Evolutionary conservation across 176 grass and related monocot genomes (phyloP), one percentile per base, ranked within the genome.

Genomic region (Aegilops sharonensis): DNA sequence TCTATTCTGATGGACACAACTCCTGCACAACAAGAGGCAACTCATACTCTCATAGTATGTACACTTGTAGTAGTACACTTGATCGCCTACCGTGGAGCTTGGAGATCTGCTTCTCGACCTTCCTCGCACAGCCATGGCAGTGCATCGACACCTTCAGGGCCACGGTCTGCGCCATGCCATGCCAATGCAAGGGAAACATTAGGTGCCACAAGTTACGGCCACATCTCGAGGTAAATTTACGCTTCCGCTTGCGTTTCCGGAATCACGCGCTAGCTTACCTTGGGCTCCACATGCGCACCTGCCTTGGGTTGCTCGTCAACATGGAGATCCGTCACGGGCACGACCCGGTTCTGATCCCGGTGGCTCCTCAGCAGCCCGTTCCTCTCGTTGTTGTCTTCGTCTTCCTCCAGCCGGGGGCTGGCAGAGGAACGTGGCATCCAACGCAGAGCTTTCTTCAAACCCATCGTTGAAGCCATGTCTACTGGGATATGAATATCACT

Each of bases 81-180:
- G 43, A 52, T 78, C 62, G 1, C 50, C 25, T 91, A 96, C 97
- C 97, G 92, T 94, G 85, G 72, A 99, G 81, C 92, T 93, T 94
- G 12, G 90, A 93, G 25, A 99, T 91, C 74, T 99, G 97, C 89
- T 93, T 99, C 90, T 91, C 23, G 37, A 99, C 88, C 87, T 99
- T 96, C 81, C 80, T 93, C 20, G 94, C 94, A n/a, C 97, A 99
- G 40, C 97, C 90, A 80, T 88, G 77, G 77, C 97, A 96, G 89
- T 99, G 92, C 92, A 99, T 94, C 17, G 94, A 94, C 72, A 99
- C 97, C 85, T 86, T 96, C 87, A 94, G 74, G 3, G 77, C 90
- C 25, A 96, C 92, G 5, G 97, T 98, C 94, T 96, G 59, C 37
- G 23, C 40, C 7, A 31, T 32, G 65, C 42, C 40, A 76, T 76